Conservation (phyloP, 2,329 filamentous ascomycete genomes). For the Blumeriella jaapii region DNA sequence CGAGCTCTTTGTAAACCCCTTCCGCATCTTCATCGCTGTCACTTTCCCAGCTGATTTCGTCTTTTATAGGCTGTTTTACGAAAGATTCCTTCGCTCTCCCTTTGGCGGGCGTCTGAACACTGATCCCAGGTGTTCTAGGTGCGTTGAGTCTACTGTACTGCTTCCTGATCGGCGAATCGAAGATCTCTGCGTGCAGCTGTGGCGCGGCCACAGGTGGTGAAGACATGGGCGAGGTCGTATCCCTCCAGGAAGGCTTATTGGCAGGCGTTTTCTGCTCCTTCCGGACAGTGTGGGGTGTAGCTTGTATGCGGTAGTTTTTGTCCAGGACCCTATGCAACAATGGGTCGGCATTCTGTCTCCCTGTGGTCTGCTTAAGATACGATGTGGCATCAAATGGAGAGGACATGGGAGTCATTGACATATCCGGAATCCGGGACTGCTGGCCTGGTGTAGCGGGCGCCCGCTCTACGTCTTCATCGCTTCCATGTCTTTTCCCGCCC, state of each 20-base stretch:
- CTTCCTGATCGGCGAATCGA: constrained; percentile 58
- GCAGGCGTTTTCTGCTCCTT: constrained; percentile 29
- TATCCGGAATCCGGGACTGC: constrained; percentile 42
- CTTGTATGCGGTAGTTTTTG: constrained; percentile 88
- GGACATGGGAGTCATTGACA: constrained; percentile 52
- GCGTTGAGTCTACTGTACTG: constrained; percentile 27
- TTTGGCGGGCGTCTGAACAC: constrained; percentile 65
- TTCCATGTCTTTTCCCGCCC: constrained; percentile 30
- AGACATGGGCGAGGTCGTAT: constrained; percentile 37
- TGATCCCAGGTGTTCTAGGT: constrained; percentile 69
- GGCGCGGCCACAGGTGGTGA: constrained; percentile 72
- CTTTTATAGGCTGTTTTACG: constrained; percentile 27
- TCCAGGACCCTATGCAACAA: constrained; percentile 86
- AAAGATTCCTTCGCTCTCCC: constrained; percentile 41
- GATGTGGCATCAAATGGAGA: constrained; percentile 42
- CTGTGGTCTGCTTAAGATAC: constrained; percentile 30
- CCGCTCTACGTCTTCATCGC: constrained; percentile 31
- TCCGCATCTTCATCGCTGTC: constrained; percentile 48
- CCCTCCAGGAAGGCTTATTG: constrained; percentile 26
- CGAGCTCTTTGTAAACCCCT: constrained; percentile 46
- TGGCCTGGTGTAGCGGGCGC: constrained; percentile 26
- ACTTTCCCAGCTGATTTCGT: constrained; percentile 62
- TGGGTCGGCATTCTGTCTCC: constrained; percentile 47
- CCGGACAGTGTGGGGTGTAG: constrained; percentile 62
- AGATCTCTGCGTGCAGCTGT: constrained; percentile 73